Percentiles rank a stretch among this genome's conserved stretches.
Conservation (phyloP, 805 yeast species). For the Kurtzmaniella cleridarum region DNA sequence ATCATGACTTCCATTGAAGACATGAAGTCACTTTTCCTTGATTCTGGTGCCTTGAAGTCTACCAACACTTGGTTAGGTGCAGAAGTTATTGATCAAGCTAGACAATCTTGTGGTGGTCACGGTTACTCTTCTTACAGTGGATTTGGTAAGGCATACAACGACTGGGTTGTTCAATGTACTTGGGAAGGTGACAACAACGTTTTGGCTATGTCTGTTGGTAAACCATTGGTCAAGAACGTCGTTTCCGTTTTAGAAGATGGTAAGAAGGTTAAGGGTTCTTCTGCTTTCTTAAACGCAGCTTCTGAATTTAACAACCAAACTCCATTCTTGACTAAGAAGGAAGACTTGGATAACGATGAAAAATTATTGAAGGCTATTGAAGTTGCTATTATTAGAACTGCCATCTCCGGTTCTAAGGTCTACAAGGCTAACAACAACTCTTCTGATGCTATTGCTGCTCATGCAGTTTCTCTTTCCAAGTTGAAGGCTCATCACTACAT, state of each 20-base stretch:
- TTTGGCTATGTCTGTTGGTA: slow-evolving; percentile 37
- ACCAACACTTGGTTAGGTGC: slow-evolving; percentile 42
- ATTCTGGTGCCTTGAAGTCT: slow-evolving; percentile 40
- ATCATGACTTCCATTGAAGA: slow-evolving; percentile 28
- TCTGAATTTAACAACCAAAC: slow-evolving; percentile 17
- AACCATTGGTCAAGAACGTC: slow-evolving; percentile 31
- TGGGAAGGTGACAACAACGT: slow-evolving; percentile 49
- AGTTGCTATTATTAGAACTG: slow-evolving; percentile 32
- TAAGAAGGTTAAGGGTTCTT: slow-evolving; percentile 28
- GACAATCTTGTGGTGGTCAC: slow-evolving; percentile 46
- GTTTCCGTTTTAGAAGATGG: slow-evolving; percentile 22
- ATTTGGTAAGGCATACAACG: slow-evolving; percentile 40
- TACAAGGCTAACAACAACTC: slow-evolving; percentile 20
- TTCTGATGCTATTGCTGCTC: slow-evolving; percentile 33
- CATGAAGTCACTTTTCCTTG: slow-evolving; percentile 39
- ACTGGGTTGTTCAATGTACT: slow-evolving; percentile 45
- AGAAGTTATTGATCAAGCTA: slow-evolving; percentile 34
- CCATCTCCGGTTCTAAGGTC: slow-evolving; percentile 23
- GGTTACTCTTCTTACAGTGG: slow-evolving; percentile 43
- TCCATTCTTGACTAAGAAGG: slow-evolving; percentile 25
- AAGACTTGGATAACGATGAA: slow-evolving; percentile 22
- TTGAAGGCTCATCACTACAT: slow-evolving; percentile 40
- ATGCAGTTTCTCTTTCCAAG: slow-evolving; percentile 35
- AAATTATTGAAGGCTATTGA: slow-evolving; percentile 35
- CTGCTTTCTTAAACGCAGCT: slow-evolving; percentile 27